Evolutionary conservation across 176 grass and related monocot species (phyloP).

Genomic region (Elymus sibiricus): DNA sequence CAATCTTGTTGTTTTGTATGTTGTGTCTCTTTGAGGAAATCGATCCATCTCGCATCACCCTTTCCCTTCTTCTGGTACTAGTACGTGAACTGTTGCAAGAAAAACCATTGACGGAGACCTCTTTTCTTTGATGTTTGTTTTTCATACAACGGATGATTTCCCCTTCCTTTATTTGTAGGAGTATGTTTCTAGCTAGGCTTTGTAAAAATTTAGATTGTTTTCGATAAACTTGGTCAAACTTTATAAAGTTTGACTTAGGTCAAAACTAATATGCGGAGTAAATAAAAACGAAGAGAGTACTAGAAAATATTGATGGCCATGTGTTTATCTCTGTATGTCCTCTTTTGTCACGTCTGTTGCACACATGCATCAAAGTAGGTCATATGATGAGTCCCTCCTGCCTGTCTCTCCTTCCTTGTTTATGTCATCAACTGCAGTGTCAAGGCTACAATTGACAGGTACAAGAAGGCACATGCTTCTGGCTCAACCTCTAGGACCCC

Average conservation of each 20-base stretch:
- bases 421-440: constrained; percentile 31
- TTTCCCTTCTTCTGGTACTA: neutral
- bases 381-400: neutral
- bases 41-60: neutral
- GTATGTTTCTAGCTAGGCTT: neutral
- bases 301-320: too few relatives aligned
- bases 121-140: constrained; percentile 8
- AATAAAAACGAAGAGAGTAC: too few relatives aligned
- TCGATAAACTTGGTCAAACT: constrained; percentile 4
- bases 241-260: neutral
- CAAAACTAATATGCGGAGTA: too few relatives aligned
- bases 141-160: neutral
- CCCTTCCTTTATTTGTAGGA: neutral
- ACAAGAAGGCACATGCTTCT: constrained; percentile 62
- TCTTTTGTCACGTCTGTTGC: neutral
- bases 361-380: neutral
- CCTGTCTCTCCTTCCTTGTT: constrained; percentile 18
- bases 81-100: constrained; percentile 6
- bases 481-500: constrained; percentile 41
- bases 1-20: constrained; percentile 16
- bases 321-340: neutral
- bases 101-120: neutral
- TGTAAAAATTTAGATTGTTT: constrained; percentile 19
- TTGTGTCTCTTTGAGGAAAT: constrained; percentile 25
- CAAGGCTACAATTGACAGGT: constrained; percentile 63